Percentiles rank a stretch among this genome's conserved stretches.
phyloP scores from a whole-genome alignment of 2,329 filamentous ascomycete genomes.

The Hypoxylon sp. region DNA sequence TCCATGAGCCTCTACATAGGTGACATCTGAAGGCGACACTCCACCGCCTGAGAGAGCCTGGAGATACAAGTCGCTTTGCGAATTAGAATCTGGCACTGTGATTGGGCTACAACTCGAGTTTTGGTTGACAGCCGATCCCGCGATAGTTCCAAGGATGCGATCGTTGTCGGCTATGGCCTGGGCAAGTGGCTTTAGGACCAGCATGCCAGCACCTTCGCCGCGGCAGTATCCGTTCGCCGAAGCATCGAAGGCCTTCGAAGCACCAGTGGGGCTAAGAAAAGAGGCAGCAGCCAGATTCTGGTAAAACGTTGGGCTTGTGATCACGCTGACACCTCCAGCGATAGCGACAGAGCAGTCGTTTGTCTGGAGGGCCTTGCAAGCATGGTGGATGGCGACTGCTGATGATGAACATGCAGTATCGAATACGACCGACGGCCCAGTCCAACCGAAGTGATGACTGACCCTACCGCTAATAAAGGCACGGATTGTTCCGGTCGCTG shows the following conservation, averaged over 20 bases:
- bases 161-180: constrained; percentile 68
- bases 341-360: constrained; percentile 56
- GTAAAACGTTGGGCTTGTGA: constrained; percentile 50
- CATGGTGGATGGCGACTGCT: constrained; percentile 55
- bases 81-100: constrained; percentile 49
- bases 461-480: constrained; percentile 55
- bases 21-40: constrained; percentile 49
- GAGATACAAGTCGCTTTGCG: constrained; percentile 53
- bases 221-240: constrained; percentile 69
- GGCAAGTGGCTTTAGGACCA: constrained; percentile 66
- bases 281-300: constrained; percentile 52
- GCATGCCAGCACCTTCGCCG: constrained; percentile 63
- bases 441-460: constrained; percentile 57
- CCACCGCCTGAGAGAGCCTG: constrained; percentile 47
- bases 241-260: constrained; percentile 65
- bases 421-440: constrained; percentile 54
- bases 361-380: constrained; percentile 51
- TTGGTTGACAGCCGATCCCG: constrained; percentile 56
- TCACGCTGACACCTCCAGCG: constrained; percentile 60
- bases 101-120: constrained; percentile 43
- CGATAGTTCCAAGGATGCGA: constrained; percentile 62
- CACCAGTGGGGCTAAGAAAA: constrained; percentile 61
- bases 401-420: constrained; percentile 60
- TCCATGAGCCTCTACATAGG: constrained; percentile 57
- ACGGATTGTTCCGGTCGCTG: constrained; percentile 54